Evolutionary conservation across 1,284 basidiomycete genomes (phyloP), one percentile per base, ranked within the genome.

Genomic region (Sanghuangporus sanghuang): DNA sequence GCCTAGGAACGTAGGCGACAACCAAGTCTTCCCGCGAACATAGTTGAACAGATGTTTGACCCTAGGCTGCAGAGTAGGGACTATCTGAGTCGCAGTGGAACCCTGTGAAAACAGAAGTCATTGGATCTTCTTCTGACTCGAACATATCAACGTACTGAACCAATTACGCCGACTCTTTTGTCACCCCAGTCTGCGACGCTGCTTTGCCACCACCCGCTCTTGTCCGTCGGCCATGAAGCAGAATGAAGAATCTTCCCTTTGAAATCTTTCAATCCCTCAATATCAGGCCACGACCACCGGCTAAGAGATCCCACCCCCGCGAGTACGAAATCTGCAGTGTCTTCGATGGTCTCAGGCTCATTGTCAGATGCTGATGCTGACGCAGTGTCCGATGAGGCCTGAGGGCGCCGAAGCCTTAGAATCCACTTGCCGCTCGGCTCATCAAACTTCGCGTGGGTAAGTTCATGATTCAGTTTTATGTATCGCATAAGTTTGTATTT

Each of bases 21-120:
- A 76, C 86, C 84, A 88, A 0, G 85, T 85, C 70, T 81, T 80
- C 1, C 85, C 82, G 16, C 85, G 79, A 48, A 85, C 85, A 67
- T 81, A 87, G 69, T 85, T 85, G 46, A 76, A 73, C 32, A 88
- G 64, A 64, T 79, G 77, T 57, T 74, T 72, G 3, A 86, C 84
- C 62, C 76, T 76, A 2, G 81, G 78, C 67, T 86, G 85, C 9
- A 88, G 71, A 1, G 83, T 78, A 0, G 86, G 78, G 0, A 87
- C 81, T 16, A 87, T 80, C 68, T 88, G 87, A 21, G 88, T 79
- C 2, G 82, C 83, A 18, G 84, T 84, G 0, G 85, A 86, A 1
- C 86, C 85, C 85, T 85, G 6, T 6, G 12, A 12, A 32, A 38
- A 6, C 14, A n/a, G 11, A 11, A 12, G 56, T 38, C 21, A 53